Evolutionary conservation across 192 early-diverging fungal genomes (phyloP).

Genomic region (Rhizoclosmatium globosum): DNA sequence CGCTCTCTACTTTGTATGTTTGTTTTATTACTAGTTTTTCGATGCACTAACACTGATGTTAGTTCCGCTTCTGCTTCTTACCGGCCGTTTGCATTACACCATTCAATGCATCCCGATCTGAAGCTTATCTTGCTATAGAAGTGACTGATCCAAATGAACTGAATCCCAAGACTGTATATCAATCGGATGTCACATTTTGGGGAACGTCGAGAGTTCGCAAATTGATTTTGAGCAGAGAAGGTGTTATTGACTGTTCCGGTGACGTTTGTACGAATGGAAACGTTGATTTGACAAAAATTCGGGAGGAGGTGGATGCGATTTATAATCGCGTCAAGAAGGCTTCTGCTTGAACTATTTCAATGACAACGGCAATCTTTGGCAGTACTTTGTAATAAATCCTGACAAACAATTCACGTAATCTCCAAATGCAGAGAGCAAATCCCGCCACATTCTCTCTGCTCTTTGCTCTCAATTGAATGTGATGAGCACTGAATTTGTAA

Average conservation of each 20-base stretch:
- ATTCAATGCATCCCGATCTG: background rate
- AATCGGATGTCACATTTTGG: constrained; percentile 34
- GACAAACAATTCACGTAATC: too few species aligned
- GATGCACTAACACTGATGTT: background rate
- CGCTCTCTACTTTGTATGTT: constrained; percentile 30
- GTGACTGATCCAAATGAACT: background rate
- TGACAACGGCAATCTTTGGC: too few species aligned
- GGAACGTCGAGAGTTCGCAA: constrained; percentile 8
- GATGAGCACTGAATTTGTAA: too few species aligned
- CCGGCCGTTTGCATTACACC: constrained; percentile 54
- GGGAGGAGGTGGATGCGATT: constrained; percentile 18
- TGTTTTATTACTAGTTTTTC: constrained; percentile 5
- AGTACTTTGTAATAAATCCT: too few species aligned
- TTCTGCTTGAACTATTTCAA: too few species aligned
- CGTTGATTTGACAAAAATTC: constrained; percentile 5
- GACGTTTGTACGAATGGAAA: constrained; percentile 1
- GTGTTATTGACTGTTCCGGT: background rate
- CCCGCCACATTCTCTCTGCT: too few species aligned
- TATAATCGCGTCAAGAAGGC: background rate
- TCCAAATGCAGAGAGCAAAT: too few species aligned
- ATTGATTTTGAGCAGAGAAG: background rate
- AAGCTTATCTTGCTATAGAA: background rate
- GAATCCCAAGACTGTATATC: constrained; percentile 17
- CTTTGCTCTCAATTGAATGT: too few species aligned
- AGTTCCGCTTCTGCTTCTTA: constrained; percentile 51